A percentile compares a stretch with the other conserved stretches of the same genome.
phyloP scores from a whole-genome alignment of 2,329 filamentous ascomycete genomes.

The Neofusicoccum sp. region DNA sequence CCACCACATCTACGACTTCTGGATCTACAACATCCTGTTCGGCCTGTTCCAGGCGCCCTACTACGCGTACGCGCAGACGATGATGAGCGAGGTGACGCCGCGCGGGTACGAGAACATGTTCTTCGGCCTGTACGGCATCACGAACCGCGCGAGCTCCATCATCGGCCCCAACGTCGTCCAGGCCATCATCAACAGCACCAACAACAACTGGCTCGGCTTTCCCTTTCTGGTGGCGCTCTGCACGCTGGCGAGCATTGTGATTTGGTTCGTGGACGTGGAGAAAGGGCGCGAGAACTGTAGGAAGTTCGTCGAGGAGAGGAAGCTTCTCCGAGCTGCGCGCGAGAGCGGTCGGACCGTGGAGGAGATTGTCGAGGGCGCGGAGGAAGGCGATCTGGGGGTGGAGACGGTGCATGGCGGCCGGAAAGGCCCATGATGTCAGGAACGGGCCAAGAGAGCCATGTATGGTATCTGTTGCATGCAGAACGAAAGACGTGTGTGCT shows the following conservation, averaged over 20 bases:
- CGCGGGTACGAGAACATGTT: conserved; percentile 71
- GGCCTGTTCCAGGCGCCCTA: conserved; percentile 69
- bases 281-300: conserved; percentile 19
- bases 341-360: conserved; percentile 15
- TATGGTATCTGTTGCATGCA: no score
- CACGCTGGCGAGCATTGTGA: conserved; percentile 11
- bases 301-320: conserved; percentile 20
- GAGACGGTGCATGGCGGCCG: not conserved
- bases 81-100: conserved; percentile 71
- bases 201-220: conserved; percentile 50
- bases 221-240: conserved; percentile 14
- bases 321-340: conserved; percentile 1
- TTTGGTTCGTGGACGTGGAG: conserved; percentile 20
- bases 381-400: not conserved
- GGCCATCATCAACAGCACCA: conserved; percentile 67
- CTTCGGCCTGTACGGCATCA: conserved; percentile 69
- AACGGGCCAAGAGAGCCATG: not conserved
- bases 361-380: conserved; percentile 13
- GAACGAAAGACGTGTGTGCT: no score
- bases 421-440: not conserved
- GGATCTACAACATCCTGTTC: conserved; percentile 58
- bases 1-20: conserved; percentile 58
- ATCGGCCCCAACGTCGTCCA: conserved; percentile 70
- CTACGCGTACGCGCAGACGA: conserved; percentile 72
- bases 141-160: conserved; percentile 69